Base-by-base conservation (phyloP, 1,284 basidiomycete species). In the Moesziomyces aphidis region DNA sequence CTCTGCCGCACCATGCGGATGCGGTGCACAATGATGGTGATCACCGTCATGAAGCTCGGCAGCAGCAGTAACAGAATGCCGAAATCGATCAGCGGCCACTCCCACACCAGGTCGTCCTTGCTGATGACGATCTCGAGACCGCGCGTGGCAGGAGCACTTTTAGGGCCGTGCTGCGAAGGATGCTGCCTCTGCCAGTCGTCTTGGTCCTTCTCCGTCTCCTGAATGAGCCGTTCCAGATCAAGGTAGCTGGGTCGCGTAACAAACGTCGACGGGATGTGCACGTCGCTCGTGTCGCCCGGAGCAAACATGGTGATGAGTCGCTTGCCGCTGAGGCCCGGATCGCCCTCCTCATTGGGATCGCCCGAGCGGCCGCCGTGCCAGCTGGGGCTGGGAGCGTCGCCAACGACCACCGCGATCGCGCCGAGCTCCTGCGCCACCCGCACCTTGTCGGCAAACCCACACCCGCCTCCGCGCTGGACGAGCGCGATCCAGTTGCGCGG, bases 291-390 rank as follows among this genome's bases (percentile, higher is more conserved):
- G 62, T 83, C 82, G 26, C 78, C 78, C 1, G 78, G 71, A 0
- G 81, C 77, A 52, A 70, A 79, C 83, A 84, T 84, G 45, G 81
- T 83, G 34, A 83, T 67, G 22, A 83, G 80, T 1, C 80, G 78
- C 42, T 73, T 73, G 45, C 71, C 76, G 21, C 62, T 68, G 10
- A 69, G 58, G 8, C 78, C 78, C 2, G 67, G 68, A 43, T 82
- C 79, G 9, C 71, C 77, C 26, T 71, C 73, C 22, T 77, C 76
- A 49, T 70, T 70, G 3, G 76, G 73, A n/a, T 76, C 63, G 56
- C 70, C 64, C 2, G 63, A 58, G n/a, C 51, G 56, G 5, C 71
- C 75, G 13, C 61, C 67, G 36, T 71, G 60, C 75, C 73, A 76
- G 17, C 49, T 48, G 5, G 73, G 70, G 21, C 59, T 70, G 7